Base-by-base conservation (phyloP, 768 basidiomycete genomes). In the Calocera viscosa region DNA sequence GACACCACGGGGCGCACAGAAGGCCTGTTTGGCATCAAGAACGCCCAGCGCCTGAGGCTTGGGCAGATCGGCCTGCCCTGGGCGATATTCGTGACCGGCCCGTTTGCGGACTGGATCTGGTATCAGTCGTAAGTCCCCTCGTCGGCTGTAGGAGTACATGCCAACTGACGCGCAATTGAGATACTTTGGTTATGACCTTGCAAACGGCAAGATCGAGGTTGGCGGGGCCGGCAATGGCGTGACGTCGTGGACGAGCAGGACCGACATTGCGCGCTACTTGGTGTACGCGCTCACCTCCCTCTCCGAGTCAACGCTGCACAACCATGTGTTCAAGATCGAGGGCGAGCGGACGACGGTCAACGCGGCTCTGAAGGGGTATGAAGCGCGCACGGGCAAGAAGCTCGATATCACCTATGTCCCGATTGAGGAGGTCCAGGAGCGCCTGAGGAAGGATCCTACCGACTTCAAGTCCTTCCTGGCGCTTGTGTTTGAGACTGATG, bases 221-320 rank as follows among this genome's bases (percentile, higher is more conserved):
- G 35, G 14, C 7, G 35, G 35, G 7, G 35, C 35, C 5, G 35
- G 35, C 14, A 38, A 5, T 5, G 35, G 35, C 35, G 7, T 38
- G 35, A 14, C 14, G 7, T 38, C 35, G 35, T 72, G 40, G 39
- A 72, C 70, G 33, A 49, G 69, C 22, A 66, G 69, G 5, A n/a
- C 30, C 17, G 72, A 73, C 64, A 67, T 71, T 12, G 72, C 71
- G 3, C 69, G 71, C 64, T 72, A 67, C 39, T 11, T 72, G 22
- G 53, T 65, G 14, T 43, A 73, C 41, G 68, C 66, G n/a, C 49
- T 72, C n/a, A 70, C 72, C 10, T 65, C 34, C 63, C n/a, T 71
- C 2, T 64, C 67, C 11, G 2, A 41, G 10, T 67, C 66, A 11
- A 35, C 70, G 11, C 41, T 73, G 22, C 28, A 67, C 26, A 17